Base-by-base conservation (phyloP, 2,329 filamentous ascomycete species). In the Diplodia scrobiculata region DNA sequence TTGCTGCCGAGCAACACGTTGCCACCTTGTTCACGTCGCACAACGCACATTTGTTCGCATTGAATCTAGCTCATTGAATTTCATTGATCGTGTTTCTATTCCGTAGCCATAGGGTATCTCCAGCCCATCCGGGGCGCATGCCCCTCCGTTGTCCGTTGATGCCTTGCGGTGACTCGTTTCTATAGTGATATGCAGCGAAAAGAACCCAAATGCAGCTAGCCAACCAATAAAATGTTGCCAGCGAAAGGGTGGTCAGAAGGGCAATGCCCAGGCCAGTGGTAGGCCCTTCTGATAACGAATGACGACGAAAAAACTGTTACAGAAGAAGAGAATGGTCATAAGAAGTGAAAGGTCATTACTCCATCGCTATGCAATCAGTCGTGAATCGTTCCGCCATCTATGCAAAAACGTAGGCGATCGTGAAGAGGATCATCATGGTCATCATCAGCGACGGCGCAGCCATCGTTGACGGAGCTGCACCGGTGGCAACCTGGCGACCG, bases 291-390 rank as follows among this genome's bases (percentile, higher is more conserved):
- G 60, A 17, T 41, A 63, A 32, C 36, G 60, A 52, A 17, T 36
- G 58, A 62, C 58, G 58, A 60, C 14, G 55, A 60, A 60, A 60
- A 47, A 19, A 59, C 34, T 11, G 41, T 21, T 50, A 50, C 41
- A 62, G 41, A 34, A 60, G 50, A 63, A 53, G 36, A 41, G 17
- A 50, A 25, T 17, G 34, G 34, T 36, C 34, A 36, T 36, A 38
- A 51, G n/a, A 45, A 45, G 17, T 45, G 17, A n/a, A 45, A 45
- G 6, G n/a, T n/a, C 17, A 45, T 19, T 19, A 63, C 60, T 50
- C 59, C 60, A 41, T 63, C 60, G 60, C 60, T 63, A 63, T 63
- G 60, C 60, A 63, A 41, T 34, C 60, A 53, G 48, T 63, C 60
- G 48, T 63, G 25, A 63, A 45, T 63, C 60, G 48, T 63, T n/a